A percentile compares a stretch with the other conserved stretches of the same genome.
These are phyloP conservation scores for Corchorus olitorius DNA, from an alignment of 345 rosid species.

Conservation along the genomic window DNA sequence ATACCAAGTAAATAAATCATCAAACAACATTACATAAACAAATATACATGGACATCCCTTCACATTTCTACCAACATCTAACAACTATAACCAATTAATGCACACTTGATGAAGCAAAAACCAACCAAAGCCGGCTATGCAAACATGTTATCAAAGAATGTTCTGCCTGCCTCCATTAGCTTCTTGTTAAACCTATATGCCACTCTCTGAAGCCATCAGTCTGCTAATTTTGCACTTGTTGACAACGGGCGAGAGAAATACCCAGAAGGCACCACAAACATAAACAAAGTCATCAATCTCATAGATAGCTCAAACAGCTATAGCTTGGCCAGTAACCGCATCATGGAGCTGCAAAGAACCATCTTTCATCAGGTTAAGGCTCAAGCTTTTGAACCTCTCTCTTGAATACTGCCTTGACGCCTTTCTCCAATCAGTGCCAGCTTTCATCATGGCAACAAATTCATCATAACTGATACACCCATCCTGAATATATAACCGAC, in stretches of 20 bases:
- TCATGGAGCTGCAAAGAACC: slow-evolving; percentile 94
- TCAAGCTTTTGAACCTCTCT: slow-evolving; percentile 96
- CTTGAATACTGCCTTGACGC: slow-evolving; percentile 96
- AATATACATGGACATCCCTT: slow-evolving; percentile 17
- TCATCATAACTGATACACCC: slow-evolving; percentile 90
- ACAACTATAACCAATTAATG: slow-evolving; percentile 4
- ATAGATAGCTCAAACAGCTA: slow-evolving; percentile 50
- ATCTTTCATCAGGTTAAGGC: slow-evolving; percentile 92
- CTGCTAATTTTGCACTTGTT: neutral
- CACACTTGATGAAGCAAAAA: slow-evolving; percentile 26
- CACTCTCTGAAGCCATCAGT: slow-evolving; percentile 17
- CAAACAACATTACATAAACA: slow-evolving; percentile 14
- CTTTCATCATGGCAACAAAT: slow-evolving; percentile 96
- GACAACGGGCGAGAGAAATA: slow-evolving; percentile 10
- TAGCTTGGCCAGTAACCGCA: slow-evolving; percentile 75
- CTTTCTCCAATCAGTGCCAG: slow-evolving; percentile 99
- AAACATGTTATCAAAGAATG: slow-evolving; percentile 7
- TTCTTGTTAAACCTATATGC: neutral
- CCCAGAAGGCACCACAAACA: slow-evolving; percentile 16
- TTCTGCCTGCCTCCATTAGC: neutral
- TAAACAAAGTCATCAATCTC: slow-evolving; percentile 17
- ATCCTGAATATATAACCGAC: slow-evolving; percentile 48
- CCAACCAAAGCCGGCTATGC: neutral
- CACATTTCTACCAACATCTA: slow-evolving; percentile 12
- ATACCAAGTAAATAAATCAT: slow-evolving; percentile 18